Evolutionary conservation across 257 asterid genomes (phyloP).

Genomic region (Scutellaria baicalensis): DNA sequence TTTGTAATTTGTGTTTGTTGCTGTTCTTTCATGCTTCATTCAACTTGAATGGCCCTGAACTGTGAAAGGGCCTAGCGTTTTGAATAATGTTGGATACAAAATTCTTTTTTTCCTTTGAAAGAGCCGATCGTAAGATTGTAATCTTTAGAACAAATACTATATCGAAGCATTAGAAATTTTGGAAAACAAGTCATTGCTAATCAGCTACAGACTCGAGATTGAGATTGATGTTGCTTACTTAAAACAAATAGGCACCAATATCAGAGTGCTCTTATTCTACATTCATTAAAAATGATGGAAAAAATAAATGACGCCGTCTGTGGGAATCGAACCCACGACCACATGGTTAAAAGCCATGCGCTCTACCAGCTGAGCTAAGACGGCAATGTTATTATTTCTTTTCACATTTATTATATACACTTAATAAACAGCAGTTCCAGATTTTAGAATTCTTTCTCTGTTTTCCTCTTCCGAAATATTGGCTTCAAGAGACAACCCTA

Average conservation of each 20-base stretch:
- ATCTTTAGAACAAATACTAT: conserved; percentile 5
- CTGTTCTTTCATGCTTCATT: conserved; percentile 6
- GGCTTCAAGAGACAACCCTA: conserved; percentile 19
- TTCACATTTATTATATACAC: too few relatives aligned
- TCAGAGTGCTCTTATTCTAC: too few relatives aligned
- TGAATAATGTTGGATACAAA: conserved; percentile 28
- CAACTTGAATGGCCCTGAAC: conserved; percentile 6
- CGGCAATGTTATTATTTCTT: conserved; percentile 34
- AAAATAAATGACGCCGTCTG: conserved; percentile 19
- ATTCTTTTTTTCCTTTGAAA: background rate
- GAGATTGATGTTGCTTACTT: too few relatives aligned
- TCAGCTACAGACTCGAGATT: too few relatives aligned
- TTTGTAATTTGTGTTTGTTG: conserved; percentile 10
- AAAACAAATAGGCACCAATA: too few relatives aligned
- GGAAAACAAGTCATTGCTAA: too few relatives aligned
- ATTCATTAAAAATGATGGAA: too few relatives aligned
- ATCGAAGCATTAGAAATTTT: background rate
- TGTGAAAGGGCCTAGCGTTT: conserved; percentile 3
- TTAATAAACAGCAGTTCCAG: too few relatives aligned
- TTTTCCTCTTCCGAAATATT: conserved; percentile 1
- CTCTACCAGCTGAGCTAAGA: conserved; percentile 98
- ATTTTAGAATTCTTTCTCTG: background rate
- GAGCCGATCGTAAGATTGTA: conserved; percentile 8
- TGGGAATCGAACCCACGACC: conserved; percentile 98
- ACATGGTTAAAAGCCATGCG: conserved; percentile 97